phyloP scores from a whole-genome alignment of 2,329 filamentous ascomycete genomes.

The Teratosphaeria gauchensis region DNA sequence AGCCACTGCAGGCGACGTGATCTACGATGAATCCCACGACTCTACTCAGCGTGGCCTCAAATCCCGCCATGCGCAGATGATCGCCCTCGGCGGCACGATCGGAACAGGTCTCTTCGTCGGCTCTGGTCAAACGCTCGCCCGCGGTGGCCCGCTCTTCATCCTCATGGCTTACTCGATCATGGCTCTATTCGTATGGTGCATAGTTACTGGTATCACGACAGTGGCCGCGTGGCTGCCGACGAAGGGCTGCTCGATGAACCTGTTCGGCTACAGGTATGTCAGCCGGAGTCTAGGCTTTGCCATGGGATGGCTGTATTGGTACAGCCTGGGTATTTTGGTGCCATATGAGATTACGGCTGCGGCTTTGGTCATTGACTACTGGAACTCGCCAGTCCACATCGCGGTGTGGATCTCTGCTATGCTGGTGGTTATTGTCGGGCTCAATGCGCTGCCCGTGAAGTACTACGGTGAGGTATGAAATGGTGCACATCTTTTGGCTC shows the following conservation, averaged over 20 bases:
- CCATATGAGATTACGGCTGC: slow-evolving; percentile 30
- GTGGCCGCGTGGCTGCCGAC: slow-evolving; percentile 52
- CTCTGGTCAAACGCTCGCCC: slow-evolving; percentile 27
- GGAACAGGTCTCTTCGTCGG: slow-evolving; percentile 29
- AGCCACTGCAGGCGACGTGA: neutral
- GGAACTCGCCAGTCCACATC: slow-evolving; percentile 29
- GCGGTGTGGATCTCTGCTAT: slow-evolving; percentile 30
- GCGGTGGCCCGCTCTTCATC: slow-evolving; percentile 32
- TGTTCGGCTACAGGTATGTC: slow-evolving; percentile 38
- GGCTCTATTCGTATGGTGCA: slow-evolving; percentile 32
- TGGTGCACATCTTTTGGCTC: neutral
- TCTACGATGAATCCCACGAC: slow-evolving; percentile 21
- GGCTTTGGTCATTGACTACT: slow-evolving; percentile 27
- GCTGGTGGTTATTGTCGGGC: slow-evolving; percentile 30
- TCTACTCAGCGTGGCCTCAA: slow-evolving; percentile 32
- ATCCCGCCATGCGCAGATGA: slow-evolving; percentile 28
- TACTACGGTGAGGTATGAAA: slow-evolving; percentile 36
- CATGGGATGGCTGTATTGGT: slow-evolving; percentile 35
- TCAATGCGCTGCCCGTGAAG: slow-evolving; percentile 40
- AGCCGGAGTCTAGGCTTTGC: slow-evolving; percentile 36
- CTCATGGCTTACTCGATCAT: slow-evolving; percentile 33
- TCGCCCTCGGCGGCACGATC: slow-evolving; percentile 25
- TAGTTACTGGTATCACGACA: slow-evolving; percentile 44
- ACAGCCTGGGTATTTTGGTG: slow-evolving; percentile 31
- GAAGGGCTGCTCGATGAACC: slow-evolving; percentile 41